Evolutionary conservation across 2,329 filamentous ascomycete species (phyloP).

Genomic region (Colletotrichum tamarilloi): DNA sequence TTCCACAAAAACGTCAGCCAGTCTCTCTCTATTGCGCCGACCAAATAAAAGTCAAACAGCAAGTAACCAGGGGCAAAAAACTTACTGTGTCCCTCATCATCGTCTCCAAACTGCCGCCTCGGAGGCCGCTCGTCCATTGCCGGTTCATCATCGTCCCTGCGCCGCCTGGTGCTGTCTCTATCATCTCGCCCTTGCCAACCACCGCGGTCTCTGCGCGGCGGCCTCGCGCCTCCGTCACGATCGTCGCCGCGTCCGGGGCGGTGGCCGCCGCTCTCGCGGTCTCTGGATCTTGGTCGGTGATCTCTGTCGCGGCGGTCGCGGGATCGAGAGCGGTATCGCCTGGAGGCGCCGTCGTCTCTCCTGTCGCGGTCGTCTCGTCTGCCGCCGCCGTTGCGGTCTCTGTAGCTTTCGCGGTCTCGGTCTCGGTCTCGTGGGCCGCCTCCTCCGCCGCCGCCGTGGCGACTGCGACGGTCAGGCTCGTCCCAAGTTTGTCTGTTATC

Average conservation of each 20-base stretch:
- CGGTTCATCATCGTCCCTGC: slow-evolving; percentile 40
- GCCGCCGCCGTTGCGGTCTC: slow-evolving; percentile 45
- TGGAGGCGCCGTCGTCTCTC: slow-evolving; percentile 34
- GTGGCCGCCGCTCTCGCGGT: slow-evolving; percentile 44
- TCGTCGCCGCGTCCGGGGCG: slow-evolving; percentile 43
- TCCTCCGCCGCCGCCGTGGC: slow-evolving; percentile 45
- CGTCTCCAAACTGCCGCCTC: slow-evolving; percentile 36
- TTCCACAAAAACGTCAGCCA: background rate
- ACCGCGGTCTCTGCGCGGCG: slow-evolving; percentile 46
- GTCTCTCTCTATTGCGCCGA: background rate
- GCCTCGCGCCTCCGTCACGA: slow-evolving; percentile 49
- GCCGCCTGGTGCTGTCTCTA: slow-evolving; percentile 21
- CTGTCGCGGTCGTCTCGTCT: slow-evolving; percentile 37
- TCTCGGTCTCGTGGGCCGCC: slow-evolving; percentile 40
- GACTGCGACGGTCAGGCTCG: slow-evolving; percentile 55
- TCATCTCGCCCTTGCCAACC: slow-evolving; percentile 46
- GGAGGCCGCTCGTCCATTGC: slow-evolving; percentile 33
- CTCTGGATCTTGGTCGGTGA: slow-evolving; percentile 42
- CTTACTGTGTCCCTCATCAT: slow-evolving; percentile 36
- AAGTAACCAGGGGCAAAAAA: background rate
- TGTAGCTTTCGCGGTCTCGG: slow-evolving; percentile 39
- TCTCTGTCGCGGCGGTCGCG: slow-evolving; percentile 46
- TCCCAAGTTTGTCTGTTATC: slow-evolving; percentile 74
- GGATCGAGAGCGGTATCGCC: slow-evolving; percentile 48
- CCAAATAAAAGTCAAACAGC: background rate